Conservation (phyloP, 2,329 filamentous ascomycete species). For the Chrysoporthe austroafricana region DNA sequence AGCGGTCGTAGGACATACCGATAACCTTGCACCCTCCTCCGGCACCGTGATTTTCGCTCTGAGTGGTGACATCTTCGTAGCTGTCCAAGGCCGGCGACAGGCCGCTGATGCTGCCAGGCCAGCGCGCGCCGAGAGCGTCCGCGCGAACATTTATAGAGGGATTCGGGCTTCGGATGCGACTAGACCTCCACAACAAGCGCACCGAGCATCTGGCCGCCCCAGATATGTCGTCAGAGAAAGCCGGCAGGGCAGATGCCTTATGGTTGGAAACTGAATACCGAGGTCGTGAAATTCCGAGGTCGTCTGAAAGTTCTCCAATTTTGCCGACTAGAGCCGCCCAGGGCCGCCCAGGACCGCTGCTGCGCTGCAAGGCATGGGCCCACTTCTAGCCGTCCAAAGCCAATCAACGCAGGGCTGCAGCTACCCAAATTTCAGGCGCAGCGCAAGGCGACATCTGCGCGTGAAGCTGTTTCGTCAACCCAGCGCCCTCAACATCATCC, state of each 20-base stretch:
- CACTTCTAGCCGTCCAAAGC: slow-evolving; percentile 1
- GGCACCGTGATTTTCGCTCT: slow-evolving; percentile 69
- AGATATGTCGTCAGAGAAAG: slow-evolving; percentile 11
- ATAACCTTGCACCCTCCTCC: slow-evolving; percentile 40
- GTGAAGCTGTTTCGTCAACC: slow-evolving; percentile 14
- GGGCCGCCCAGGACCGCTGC: slow-evolving; percentile 10
- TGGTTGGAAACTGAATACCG: not conserved
- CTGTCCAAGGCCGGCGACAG: slow-evolving; percentile 45
- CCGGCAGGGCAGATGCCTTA: not conserved
- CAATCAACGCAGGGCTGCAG: slow-evolving; percentile 21
- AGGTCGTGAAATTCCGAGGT: slow-evolving; percentile 12
- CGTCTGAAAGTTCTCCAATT: slow-evolving; percentile 23
- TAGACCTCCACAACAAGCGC: slow-evolving; percentile 4
- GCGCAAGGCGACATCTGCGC: slow-evolving; percentile 13
- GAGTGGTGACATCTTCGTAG: slow-evolving; percentile 71
- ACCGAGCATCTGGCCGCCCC: slow-evolving; percentile 17
- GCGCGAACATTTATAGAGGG: slow-evolving; percentile 58
- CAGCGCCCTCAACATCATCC: slow-evolving; percentile 19
- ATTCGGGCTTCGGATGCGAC: slow-evolving; percentile 9
- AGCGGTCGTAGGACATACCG: slow-evolving; percentile 46
- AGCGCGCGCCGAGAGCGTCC: slow-evolving; percentile 57
- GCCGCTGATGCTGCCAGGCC: slow-evolving; percentile 52
- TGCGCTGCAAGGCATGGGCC: not conserved
- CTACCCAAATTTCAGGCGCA: slow-evolving; percentile 25
- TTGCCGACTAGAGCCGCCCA: slow-evolving; percentile 22